These are phyloP conservation scores for Hyaloscypha bicolor DNA, from an alignment of 495 filamentous ascomycete species.

Conservation along the genomic window DNA sequence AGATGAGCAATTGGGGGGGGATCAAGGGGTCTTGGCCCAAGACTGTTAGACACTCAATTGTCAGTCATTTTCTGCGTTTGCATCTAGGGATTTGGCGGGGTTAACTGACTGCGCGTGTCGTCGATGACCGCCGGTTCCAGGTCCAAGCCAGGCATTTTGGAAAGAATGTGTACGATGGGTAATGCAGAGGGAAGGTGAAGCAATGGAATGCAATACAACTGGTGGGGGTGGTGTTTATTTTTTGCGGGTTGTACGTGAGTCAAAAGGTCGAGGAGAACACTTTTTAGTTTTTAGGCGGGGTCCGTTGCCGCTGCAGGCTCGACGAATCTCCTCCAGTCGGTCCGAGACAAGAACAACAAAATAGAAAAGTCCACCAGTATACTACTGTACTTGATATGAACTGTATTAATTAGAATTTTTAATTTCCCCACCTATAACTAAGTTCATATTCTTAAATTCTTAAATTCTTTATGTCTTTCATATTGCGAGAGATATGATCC, in stretches of 20 bases:
- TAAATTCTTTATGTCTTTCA: too few relatives aligned
- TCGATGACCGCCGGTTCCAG: constrained; percentile 30
- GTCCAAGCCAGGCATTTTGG: constrained; percentile 33
- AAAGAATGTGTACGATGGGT: background rate
- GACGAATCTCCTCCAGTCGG: too few relatives aligned
- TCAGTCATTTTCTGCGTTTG: constrained; percentile 14
- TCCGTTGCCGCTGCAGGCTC: too few relatives aligned
- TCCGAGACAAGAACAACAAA: too few relatives aligned
- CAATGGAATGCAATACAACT: background rate
- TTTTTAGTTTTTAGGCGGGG: background rate
- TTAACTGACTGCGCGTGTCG: constrained; percentile 32
- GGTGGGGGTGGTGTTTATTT: background rate
- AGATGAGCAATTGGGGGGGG: constrained; percentile 82
- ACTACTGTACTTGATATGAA: too few relatives aligned
- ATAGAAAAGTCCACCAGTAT: too few relatives aligned
- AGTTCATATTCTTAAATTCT: too few relatives aligned
- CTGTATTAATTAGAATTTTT: too few relatives aligned
- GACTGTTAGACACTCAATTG: constrained; percentile 54
- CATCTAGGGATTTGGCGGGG: constrained; percentile 15
- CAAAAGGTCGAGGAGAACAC: background rate
- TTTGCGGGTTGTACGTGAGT: background rate
- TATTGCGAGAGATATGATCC: too few relatives aligned
- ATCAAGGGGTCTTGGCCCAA: constrained; percentile 94
- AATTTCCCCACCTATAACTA: too few relatives aligned
- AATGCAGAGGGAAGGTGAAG: background rate